A percentile compares a stretch with the other conserved stretches of the same genome.
Evolutionary conservation across 202 grass and related monocot genomes (phyloP).

Genomic region (Brachypodium distachyon): DNA sequence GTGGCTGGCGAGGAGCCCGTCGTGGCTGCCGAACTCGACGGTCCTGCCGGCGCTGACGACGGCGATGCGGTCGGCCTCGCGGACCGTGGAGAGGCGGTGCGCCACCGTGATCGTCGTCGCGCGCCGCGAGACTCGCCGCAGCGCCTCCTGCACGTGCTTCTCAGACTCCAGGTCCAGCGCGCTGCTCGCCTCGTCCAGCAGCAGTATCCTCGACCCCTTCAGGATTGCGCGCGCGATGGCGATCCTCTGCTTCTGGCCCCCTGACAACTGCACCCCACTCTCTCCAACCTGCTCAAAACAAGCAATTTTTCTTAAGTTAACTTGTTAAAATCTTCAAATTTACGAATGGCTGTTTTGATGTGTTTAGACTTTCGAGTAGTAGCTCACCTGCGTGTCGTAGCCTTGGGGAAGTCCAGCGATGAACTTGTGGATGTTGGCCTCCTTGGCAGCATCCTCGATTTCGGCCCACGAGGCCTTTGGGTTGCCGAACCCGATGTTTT

Average conservation of each 20-base stretch:
- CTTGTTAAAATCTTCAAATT: neutral
- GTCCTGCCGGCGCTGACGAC: constrained; percentile 29
- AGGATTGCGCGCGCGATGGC: constrained; percentile 47
- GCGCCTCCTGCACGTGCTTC: constrained; percentile 38
- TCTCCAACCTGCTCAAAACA: constrained; percentile 35
- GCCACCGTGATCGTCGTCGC: constrained; percentile 46
- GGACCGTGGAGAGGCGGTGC: constrained; percentile 48
- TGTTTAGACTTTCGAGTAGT: neutral
- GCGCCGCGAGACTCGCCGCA: neutral
- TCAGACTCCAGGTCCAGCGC: constrained; percentile 53
- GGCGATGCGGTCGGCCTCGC: constrained; percentile 43
- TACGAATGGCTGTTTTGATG: too few relatives aligned
- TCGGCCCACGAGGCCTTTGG: constrained; percentile 40
- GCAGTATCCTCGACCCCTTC: constrained; percentile 41
- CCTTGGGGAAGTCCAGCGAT: constrained; percentile 38
- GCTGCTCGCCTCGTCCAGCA: constrained; percentile 50
- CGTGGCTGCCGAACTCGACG: constrained; percentile 49
- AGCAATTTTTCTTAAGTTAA: neutral
- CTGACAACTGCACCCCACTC: constrained; percentile 51
- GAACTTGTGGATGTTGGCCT: constrained; percentile 68
- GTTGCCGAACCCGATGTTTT: constrained; percentile 54
- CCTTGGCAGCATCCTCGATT: constrained; percentile 46
- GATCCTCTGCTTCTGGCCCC: constrained; percentile 54
- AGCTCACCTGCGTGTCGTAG: constrained; percentile 41
- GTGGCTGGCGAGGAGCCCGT: too few relatives aligned